Conservation (phyloP, 257 asterid genomes). For the Solanum paucissectum region DNA sequence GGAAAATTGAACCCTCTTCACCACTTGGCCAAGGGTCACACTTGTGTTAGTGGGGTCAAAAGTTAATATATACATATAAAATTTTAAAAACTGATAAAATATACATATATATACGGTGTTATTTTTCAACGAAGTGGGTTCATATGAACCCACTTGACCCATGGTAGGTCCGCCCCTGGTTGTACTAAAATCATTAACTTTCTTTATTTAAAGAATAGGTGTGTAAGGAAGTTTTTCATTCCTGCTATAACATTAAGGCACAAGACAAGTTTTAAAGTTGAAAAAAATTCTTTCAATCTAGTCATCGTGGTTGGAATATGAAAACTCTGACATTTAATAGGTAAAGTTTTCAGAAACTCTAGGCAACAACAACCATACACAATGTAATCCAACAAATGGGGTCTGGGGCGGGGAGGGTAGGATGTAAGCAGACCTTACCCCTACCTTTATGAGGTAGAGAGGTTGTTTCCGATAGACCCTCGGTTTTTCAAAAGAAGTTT, state of each 20-base stretch:
- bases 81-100: too few relatives aligned
- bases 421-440: background rate
- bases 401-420: background rate
- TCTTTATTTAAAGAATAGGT: background rate
- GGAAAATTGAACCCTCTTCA: too few relatives aligned
- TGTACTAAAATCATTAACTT: background rate
- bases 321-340: background rate
- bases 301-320: background rate
- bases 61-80: too few relatives aligned
- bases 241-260: background rate
- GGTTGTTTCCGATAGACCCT: background rate
- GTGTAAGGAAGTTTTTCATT: background rate
- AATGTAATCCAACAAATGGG: background rate
- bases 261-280: background rate
- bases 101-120: too few relatives aligned
- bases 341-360: background rate
- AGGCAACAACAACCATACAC: background rate
- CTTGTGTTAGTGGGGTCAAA: too few relatives aligned
- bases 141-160: too few relatives aligned
- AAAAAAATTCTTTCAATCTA: background rate
- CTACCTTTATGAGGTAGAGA: background rate
- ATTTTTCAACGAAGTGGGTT: too few relatives aligned
- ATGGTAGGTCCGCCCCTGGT: background rate
- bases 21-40: too few relatives aligned
- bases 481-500: background rate